These are phyloP conservation scores for Amanita muscaria DNA, from an alignment of 768 basidiomycete genomes.

Conservation along the genomic window DNA sequence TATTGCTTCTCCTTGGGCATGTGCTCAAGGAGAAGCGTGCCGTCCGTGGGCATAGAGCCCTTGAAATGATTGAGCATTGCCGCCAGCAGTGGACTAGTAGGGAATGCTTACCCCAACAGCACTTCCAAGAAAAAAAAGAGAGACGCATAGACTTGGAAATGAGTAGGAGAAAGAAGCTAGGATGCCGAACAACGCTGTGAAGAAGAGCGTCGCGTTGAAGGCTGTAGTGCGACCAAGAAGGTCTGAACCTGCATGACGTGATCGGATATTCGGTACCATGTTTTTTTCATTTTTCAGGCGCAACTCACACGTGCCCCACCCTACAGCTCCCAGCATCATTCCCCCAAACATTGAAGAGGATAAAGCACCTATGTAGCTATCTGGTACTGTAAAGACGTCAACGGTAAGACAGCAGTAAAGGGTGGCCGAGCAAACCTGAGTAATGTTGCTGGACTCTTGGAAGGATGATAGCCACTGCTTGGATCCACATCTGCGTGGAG, in stretches of 20 bases:
- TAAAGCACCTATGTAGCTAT: slow-evolving; percentile 68
- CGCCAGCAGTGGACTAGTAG: background rate
- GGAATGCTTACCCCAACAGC: slow-evolving; percentile 75
- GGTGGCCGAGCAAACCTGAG: slow-evolving; percentile 36
- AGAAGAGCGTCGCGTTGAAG: slow-evolving; percentile 87
- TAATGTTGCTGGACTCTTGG: slow-evolving; percentile 94
- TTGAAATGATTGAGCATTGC: slow-evolving; percentile 19
- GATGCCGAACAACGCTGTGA: slow-evolving; percentile 85
- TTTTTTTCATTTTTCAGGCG: no score
- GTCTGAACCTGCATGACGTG: slow-evolving; percentile 54
- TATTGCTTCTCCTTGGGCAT: slow-evolving; percentile 90
- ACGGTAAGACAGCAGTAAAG: background rate
- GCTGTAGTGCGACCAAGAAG: slow-evolving; percentile 80
- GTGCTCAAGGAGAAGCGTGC: slow-evolving; percentile 86
- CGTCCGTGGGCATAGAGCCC: slow-evolving; percentile 97
- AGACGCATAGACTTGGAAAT: slow-evolving; percentile 60
- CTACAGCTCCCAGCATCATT: slow-evolving; percentile 95
- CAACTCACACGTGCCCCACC: slow-evolving; percentile 80
- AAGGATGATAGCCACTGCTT: slow-evolving; percentile 86
- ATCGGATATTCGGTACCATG: background rate
- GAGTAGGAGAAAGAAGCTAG: slow-evolving; percentile 65
- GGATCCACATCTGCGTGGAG: slow-evolving; percentile 76
- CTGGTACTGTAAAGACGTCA: slow-evolving; percentile 44
- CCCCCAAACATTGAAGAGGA: slow-evolving; percentile 88
- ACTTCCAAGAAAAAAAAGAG: slow-evolving; percentile 83